Conservation (phyloP, 225 moss, liverwort and hornwort genomes). For the Thuidium tamariscinum region DNA sequence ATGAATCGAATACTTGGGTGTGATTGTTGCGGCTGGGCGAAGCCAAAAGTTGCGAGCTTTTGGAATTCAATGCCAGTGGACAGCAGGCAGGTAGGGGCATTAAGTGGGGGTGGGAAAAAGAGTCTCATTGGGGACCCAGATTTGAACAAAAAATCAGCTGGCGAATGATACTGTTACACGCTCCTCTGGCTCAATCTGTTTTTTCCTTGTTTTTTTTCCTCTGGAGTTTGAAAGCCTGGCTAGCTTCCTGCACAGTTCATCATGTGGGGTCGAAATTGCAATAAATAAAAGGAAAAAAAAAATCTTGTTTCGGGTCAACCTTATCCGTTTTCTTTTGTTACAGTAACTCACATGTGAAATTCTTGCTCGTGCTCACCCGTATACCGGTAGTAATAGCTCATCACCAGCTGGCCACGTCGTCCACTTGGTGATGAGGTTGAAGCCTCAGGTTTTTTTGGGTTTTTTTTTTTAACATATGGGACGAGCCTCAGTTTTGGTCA, state of each 20-base stretch:
- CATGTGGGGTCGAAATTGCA: neutral
- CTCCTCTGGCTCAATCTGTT: neutral
- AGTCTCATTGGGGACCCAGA: neutral
- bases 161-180: neutral
- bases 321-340: neutral
- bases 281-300: neutral
- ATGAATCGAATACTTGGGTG: neutral
- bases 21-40: neutral
- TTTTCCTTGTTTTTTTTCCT: too few species aligned
- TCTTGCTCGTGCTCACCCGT: neutral
- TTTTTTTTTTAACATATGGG: too few species aligned
- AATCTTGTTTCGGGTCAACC: neutral
- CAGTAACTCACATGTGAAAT: conserved; percentile 3
- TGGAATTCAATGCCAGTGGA: neutral
- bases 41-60: neutral
- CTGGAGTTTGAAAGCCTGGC: neutral
- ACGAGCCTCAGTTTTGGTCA: neutral
- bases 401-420: neutral
- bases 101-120: neutral
- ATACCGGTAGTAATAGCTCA: neutral
- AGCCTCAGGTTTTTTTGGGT: neutral
- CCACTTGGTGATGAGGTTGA: neutral
- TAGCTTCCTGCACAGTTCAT: neutral
- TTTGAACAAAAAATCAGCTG: neutral
- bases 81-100: neutral